Percentiles rank a stretch among this genome's conserved stretches.
Conservation (phyloP, 495 filamentous ascomycete species). For the Penicillium simplicissimum region DNA sequence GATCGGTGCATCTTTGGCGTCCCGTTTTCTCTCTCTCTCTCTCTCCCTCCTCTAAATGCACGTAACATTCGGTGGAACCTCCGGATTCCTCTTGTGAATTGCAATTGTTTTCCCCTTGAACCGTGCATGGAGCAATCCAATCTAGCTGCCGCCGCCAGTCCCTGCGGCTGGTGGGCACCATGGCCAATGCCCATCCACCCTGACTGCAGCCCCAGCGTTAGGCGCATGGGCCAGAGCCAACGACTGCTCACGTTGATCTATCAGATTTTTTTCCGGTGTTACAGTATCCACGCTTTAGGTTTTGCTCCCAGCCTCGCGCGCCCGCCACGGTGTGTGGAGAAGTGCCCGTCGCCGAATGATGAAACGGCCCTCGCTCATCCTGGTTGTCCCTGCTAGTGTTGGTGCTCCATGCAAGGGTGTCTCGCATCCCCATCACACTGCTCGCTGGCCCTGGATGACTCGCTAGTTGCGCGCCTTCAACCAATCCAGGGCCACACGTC, state of each 20-base stretch:
- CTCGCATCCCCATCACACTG: conserved; percentile 18
- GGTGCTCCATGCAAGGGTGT: conserved; percentile 25
- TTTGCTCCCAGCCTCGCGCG: conserved; percentile 13
- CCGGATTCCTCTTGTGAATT: neutral
- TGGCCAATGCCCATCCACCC: conserved; percentile 18
- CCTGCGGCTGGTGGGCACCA: neutral
- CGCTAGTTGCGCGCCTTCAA: conserved; percentile 3
- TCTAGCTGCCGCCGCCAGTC: conserved; percentile 27
- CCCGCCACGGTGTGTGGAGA: conserved; percentile 14
- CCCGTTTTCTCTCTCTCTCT: neutral
- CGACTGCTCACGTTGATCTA: conserved; percentile 41
- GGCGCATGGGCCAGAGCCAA: conserved; percentile 30
- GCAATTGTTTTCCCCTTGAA: neutral
- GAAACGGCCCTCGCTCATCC: conserved; percentile 19
- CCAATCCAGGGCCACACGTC: conserved; percentile 12
- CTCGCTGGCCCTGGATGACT: neutral
- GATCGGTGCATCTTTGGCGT: neutral
- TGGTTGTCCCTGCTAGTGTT: conserved; percentile 7
- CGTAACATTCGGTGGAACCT: neutral
- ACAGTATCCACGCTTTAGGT: conserved; percentile 10
- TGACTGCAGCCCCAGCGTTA: conserved; percentile 18
- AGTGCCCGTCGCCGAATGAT: conserved; percentile 21
- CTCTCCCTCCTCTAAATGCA: neutral
- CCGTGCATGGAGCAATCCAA: conserved; percentile 15
- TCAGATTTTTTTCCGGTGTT: conserved; percentile 27